Base-by-base conservation (phyloP, 495 filamentous ascomycete genomes). In the Penicillium nucicola region DNA sequence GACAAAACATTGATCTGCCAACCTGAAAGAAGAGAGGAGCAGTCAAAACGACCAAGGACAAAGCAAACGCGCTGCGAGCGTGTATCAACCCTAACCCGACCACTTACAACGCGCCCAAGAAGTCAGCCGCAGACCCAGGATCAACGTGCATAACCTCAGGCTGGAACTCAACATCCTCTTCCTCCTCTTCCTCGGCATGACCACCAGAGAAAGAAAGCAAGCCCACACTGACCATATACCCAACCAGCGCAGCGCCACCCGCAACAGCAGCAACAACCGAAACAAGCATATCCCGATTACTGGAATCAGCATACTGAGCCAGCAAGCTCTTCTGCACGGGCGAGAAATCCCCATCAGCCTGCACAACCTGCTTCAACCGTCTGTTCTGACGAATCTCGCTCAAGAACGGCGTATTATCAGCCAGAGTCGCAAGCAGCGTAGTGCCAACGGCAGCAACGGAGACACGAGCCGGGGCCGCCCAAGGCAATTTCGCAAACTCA, bases 401-500 rank as follows among this genome's bases (percentile, higher is more conserved):
- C 50, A 72, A 35, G 35, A 77, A 68, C 0, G 74, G 74, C 0
- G 65, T 72, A 12, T 68, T 55, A 35, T 77, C 74, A 1, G 70
- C 71, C 32, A 77, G 37, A 1, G 69, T 67, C 39, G 59, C 58
- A 36, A 68, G 61, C 3, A 77, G 61, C 3, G 74, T 74, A 13
- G 28, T 58, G 12, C 71, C 69, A 17, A 77, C 60, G 5, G 62
- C 66, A 7, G 55, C 47, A 3, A 67, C 48, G 11, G 67, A 66
- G 28, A 69, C 59, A 10, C 70, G 65, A 31, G 65, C 65, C 0
- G 68, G 66, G 2, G 60, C 55, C 17, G 57, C 61, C 72, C 72
- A 77, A 3, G 73, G 70, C 17, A 77, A 58, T 8, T 28, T 28
- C 25, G 25, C 4, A 28, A 28, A 9, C 25, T 28, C 25, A 4